A percentile compares a stretch with the other conserved stretches of the same genome.
These are phyloP conservation scores for Erythrophleum fordii DNA, from an alignment of 306 rosid species.

Conservation along the genomic window DNA sequence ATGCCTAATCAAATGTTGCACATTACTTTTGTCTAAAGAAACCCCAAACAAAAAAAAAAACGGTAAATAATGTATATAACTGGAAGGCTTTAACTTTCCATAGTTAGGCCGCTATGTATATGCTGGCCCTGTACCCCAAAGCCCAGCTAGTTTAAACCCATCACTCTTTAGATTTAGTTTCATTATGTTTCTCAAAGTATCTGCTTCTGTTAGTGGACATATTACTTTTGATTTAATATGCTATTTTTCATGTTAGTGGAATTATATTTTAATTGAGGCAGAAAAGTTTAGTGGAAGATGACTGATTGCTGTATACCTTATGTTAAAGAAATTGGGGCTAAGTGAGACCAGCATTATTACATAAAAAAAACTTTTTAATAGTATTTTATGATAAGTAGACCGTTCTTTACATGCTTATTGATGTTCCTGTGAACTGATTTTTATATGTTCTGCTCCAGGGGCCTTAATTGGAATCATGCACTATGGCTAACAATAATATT, in stretches of 20 bases:
- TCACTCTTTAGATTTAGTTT: neutral
- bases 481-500: conserved; percentile 35
- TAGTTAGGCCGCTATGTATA: neutral
- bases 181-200: too few relatives aligned
- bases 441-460: conserved; percentile 26
- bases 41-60: too few relatives aligned
- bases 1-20: conserved; percentile 6
- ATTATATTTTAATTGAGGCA: conserved; percentile 17
- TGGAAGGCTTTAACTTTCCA: conserved; percentile 5
- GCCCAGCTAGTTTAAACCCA: neutral
- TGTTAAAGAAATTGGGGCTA: conserved; percentile 26
- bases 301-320: conserved; percentile 5
- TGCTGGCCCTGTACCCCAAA: conserved; percentile 1
- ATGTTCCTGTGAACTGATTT: conserved; percentile 25
- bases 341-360: conserved; percentile 17
- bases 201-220: too few relatives aligned
- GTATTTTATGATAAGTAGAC: conserved; percentile 20
- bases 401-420: conserved; percentile 18
- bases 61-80: neutral
- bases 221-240: too few relatives aligned
- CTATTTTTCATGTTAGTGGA: too few relatives aligned
- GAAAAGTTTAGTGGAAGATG: neutral
- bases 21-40: neutral
- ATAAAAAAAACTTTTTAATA: conserved; percentile 15
- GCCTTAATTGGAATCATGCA: conserved; percentile 32